Base-by-base conservation (phyloP, 495 filamentous ascomycete genomes). In the Aspergillus diversus region DNA sequence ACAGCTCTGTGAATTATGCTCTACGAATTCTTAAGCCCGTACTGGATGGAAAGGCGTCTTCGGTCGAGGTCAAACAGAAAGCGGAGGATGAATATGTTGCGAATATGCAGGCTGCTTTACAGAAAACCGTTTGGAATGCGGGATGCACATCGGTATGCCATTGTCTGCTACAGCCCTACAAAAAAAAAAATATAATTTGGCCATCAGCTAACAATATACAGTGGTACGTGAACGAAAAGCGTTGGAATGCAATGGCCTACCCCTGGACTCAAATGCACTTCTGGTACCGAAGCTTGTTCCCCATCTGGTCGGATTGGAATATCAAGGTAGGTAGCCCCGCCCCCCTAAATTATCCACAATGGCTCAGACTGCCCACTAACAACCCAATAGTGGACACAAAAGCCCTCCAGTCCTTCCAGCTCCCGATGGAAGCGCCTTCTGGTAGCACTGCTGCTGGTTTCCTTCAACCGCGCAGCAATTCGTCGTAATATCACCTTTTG, bases 11-110 rank as follows among this genome's bases (percentile, higher is more conserved):
- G 1, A 72, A 80, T 51, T 80, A 82, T 67, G 75, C 74, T 13
- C 69, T 87, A 27, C 80, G 81, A 6, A 76, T 83, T 50, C 78
- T 86, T 27, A 80, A 80, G 62, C 81, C 78, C 2, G 74, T 87
- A 13, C 60, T 86, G 17, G 65, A 75, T 8, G 83, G 80, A 5
- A 66, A 81, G 17, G 76, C 71, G 2, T 43, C 60, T 12, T 55
- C 67, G 5, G 71, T 83, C 6, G 77, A 82, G 21, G 66, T 82
- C 48, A 85, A 78, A 51, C 63, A 64, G 15, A 68, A 80, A 32
- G 83, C 81, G 1, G 83, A 85, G 55, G 55, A 72, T 27, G 54
- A 56, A 0, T 84, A 81, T 51, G 75, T 78, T 3, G 33, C 70
- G 5, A 61, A 66, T n/a, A 61, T 81, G 0, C 83, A 86, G 61